Conservation (phyloP, 106 monocot genomes). For the Triglochin maritima region DNA sequence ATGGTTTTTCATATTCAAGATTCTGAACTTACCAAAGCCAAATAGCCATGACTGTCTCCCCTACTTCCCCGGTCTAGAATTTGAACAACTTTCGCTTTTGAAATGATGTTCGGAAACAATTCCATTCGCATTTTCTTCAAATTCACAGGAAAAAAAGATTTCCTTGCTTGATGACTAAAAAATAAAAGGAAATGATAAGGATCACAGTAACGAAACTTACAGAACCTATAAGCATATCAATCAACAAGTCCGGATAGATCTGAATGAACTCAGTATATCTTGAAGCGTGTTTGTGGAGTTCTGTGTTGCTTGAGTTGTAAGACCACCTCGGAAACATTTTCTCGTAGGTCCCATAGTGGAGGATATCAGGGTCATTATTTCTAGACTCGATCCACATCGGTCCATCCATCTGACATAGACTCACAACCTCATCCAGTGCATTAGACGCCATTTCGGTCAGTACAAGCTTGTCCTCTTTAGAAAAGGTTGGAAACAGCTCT, state of each 20-base stretch:
- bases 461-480: slow-evolving; percentile 69
- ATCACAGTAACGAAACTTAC: slow-evolving; percentile 24
- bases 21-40: slow-evolving; percentile 47
- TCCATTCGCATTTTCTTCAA: slow-evolving; percentile 70
- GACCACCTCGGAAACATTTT: slow-evolving; percentile 41
- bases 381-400: slow-evolving; percentile 63
- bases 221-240: slow-evolving; percentile 78
- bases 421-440: slow-evolving; percentile 71
- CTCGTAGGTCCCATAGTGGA: slow-evolving; percentile 57
- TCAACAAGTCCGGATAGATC: slow-evolving; percentile 44
- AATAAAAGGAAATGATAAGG: neutral
- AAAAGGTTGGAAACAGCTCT: slow-evolving; percentile 38
- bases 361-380: slow-evolving; percentile 37
- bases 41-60: slow-evolving; percentile 46
- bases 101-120: slow-evolving; percentile 68
- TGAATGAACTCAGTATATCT: slow-evolving; percentile 43
- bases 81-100: slow-evolving; percentile 65
- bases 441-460: slow-evolving; percentile 72
- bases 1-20: neutral
- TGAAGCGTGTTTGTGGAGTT: slow-evolving; percentile 48
- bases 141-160: neutral
- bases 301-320: slow-evolving; percentile 23
- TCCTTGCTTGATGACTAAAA: neutral
- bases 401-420: slow-evolving; percentile 59
- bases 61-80: slow-evolving; percentile 47